These are phyloP conservation scores for Pseudofabraea citricarpa DNA, from an alignment of 2,329 filamentous ascomycete species.

Conservation along the genomic window DNA sequence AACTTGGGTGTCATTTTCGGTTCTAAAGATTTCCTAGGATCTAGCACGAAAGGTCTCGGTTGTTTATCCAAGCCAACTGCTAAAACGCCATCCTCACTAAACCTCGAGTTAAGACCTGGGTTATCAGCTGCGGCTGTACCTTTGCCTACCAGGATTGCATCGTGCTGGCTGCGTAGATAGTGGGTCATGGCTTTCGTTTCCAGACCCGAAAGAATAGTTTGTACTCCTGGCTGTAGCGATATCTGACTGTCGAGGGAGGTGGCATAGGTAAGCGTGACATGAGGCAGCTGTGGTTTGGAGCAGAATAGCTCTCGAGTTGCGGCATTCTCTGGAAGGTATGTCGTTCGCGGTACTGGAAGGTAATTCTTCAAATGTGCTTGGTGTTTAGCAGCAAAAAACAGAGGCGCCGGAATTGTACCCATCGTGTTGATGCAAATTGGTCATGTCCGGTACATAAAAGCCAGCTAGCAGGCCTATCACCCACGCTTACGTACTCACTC, in stretches of 20 bases:
- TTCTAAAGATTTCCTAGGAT: slow-evolving; percentile 72
- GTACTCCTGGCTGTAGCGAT: slow-evolving; percentile 71
- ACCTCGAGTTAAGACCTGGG: slow-evolving; percentile 69
- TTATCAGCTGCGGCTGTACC: slow-evolving; percentile 82
- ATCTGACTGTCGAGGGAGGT: slow-evolving; percentile 81
- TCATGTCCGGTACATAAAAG: too few species aligned
- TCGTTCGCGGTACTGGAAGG: background rate
- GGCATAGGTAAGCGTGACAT: slow-evolving; percentile 74
- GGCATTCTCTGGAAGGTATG: background rate
- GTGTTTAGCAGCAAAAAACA: background rate
- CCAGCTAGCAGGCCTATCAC: too few species aligned
- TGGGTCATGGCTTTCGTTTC: slow-evolving; percentile 91
- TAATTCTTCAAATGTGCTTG: background rate
- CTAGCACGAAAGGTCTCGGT: slow-evolving; percentile 77
- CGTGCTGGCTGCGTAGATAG: slow-evolving; percentile 75
- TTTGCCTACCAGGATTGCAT: slow-evolving; percentile 80
- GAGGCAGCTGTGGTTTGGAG: background rate
- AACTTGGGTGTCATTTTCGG: slow-evolving; percentile 58
- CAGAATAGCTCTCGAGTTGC: background rate
- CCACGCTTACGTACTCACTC: too few species aligned
- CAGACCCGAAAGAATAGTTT: slow-evolving; percentile 77
- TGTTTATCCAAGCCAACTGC: slow-evolving; percentile 52
- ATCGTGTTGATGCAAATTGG: too few species aligned
- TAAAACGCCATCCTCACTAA: slow-evolving; percentile 19
- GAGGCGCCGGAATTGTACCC: background rate